These are phyloP conservation scores for Diaporthe velutina DNA, from an alignment of 2,329 filamentous ascomycete species.

Conservation along the genomic window DNA sequence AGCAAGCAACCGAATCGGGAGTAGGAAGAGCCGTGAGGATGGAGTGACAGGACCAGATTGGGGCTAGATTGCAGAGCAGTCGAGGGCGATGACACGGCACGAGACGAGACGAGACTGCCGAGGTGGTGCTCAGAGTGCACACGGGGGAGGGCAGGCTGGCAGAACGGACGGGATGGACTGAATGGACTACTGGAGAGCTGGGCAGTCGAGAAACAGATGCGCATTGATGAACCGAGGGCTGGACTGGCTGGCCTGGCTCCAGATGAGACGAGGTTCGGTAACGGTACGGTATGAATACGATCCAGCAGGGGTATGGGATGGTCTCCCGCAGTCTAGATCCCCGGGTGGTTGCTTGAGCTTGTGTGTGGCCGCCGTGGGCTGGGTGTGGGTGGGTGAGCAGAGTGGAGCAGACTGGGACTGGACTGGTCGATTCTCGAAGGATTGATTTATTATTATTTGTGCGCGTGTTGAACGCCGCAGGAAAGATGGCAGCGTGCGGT, in stretches of 20 bases:
- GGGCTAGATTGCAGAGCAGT: conserved; percentile 27
- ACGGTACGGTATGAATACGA: conserved; percentile 7
- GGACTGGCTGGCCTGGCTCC: not conserved
- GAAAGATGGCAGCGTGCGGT: not conserved
- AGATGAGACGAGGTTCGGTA: conserved; percentile 26
- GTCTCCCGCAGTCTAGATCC: conserved; percentile 37
- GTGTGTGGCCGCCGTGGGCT: conserved; percentile 15
- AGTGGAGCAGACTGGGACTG: not conserved
- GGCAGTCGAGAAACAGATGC: conserved; percentile 12
- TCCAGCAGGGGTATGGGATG: conserved; percentile 21
- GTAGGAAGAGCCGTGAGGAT: not conserved
- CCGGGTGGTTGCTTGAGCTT: conserved; percentile 22
- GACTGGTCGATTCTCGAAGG: conserved; percentile 21
- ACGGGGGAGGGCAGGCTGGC: not conserved
- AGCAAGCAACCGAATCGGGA: conserved; percentile 19
- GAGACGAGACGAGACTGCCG: conserved; percentile 29
- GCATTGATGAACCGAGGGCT: conserved; percentile 27
- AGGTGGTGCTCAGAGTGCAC: not conserved
- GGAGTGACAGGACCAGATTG: conserved; percentile 18
- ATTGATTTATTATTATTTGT: conserved; percentile 1
- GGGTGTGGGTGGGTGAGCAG: not conserved
- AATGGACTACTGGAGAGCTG: not conserved
- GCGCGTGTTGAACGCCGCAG: not conserved
- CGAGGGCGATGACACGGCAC: conserved; percentile 29
- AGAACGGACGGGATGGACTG: not conserved